These are phyloP conservation scores for Lathyrus tuberosus DNA, from an alignment of 306 rosid genomes.

Conservation along the genomic window DNA sequence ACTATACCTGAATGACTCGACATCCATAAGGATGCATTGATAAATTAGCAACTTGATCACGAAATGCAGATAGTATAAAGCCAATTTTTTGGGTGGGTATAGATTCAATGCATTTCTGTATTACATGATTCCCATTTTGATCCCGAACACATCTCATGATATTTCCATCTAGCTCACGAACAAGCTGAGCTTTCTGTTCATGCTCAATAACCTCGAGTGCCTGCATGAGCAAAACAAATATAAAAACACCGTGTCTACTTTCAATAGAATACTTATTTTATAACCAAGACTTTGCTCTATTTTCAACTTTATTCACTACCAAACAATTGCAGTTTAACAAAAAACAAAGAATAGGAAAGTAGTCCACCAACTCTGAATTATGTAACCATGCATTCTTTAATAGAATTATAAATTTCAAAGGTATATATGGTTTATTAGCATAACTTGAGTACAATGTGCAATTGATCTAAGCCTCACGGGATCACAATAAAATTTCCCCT, in stretches of 20 bases:
- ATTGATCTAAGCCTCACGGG: background rate
- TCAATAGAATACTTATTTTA: conserved; percentile 12
- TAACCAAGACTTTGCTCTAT: conserved; percentile 4
- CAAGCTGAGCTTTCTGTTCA: conserved; percentile 65
- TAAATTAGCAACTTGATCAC: conserved; percentile 52
- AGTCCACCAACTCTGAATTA: conserved; percentile 8
- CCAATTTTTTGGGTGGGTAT: conserved; percentile 52
- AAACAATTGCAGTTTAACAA: conserved; percentile 4
- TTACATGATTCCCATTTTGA: conserved; percentile 72
- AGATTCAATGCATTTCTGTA: conserved; percentile 68
- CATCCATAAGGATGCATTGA: conserved; percentile 72
- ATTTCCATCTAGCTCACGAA: conserved; percentile 64
- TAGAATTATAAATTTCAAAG: conserved; percentile 9
- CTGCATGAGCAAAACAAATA: conserved; percentile 40
- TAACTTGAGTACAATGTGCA: conserved; percentile 7
- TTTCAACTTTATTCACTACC: conserved; percentile 7
- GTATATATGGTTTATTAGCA: background rate
- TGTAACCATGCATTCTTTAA: conserved; percentile 14
- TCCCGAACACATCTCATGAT: conserved; percentile 67
- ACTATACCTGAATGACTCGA: conserved; percentile 62
- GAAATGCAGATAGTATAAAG: conserved; percentile 62
- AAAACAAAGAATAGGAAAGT: conserved; percentile 19
- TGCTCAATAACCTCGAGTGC: conserved; percentile 68
- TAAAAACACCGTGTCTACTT: background rate
- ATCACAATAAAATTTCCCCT: background rate